Conservation (phyloP, 2,329 filamentous ascomycete species). For the Pyrenophora teres region DNA sequence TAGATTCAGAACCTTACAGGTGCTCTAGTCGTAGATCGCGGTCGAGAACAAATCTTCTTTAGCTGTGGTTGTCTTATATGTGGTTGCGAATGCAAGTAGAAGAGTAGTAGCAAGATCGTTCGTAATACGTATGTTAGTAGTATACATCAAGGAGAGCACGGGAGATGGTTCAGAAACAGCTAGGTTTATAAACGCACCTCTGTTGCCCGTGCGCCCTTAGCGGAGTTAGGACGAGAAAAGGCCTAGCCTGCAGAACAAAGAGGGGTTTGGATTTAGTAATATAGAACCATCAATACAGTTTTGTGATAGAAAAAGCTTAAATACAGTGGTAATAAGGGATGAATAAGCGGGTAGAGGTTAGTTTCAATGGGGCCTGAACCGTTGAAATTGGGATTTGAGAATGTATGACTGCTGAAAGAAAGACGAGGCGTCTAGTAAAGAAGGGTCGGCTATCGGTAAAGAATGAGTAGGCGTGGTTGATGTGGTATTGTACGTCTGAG, state of each 20-base stretch:
- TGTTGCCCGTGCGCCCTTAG: too few relatives aligned
- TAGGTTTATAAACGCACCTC: background rate
- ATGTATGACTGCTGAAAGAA: background rate
- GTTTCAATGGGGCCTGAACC: slow-evolving; percentile 1
- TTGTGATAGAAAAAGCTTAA: background rate
- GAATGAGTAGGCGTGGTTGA: background rate
- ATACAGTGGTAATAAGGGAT: background rate
- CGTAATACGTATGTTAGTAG: too few relatives aligned
- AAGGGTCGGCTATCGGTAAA: background rate
- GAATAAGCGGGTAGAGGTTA: background rate
- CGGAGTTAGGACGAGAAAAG: background rate
- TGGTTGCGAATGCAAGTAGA: too few relatives aligned
- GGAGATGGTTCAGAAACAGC: background rate
- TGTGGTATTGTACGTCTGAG: background rate
- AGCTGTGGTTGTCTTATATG: background rate
- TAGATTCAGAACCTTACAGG: too few relatives aligned
- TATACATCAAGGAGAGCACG: too few relatives aligned
- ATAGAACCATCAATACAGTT: too few relatives aligned
- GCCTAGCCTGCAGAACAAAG: slow-evolving; percentile 6
- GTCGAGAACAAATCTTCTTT: background rate
- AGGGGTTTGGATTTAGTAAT: background rate
- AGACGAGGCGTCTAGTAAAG: background rate
- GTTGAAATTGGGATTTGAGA: background rate
- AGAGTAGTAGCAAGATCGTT: too few relatives aligned
- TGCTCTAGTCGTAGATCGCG: background rate